Base-by-base conservation (phyloP, 2,329 filamentous ascomycete species). In the Hypoxylon sp. region DNA sequence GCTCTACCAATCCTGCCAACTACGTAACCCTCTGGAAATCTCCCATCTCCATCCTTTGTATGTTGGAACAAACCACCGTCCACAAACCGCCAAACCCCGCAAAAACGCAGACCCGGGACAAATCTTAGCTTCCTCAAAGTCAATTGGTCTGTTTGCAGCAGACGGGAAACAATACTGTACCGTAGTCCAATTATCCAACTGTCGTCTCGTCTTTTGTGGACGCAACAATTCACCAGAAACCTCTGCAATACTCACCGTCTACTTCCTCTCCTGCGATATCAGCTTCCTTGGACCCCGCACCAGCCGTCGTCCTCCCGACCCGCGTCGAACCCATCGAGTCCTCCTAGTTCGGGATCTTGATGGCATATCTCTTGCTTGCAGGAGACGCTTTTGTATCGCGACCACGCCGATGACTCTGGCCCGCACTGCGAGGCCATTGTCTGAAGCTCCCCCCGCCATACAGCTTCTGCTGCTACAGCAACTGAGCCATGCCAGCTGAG, bases 331-430 rank as follows among this genome's bases (percentile, higher is more conserved):
- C 42, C 58, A 69, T 68, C 65, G 66, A 67, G 66, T 63, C 55
- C 64, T 68, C 55, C 23, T 58, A 59, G 55, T 63, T 68, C 60
- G 61, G 67, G 68, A 71, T 72, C 77, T 81, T 82, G 75, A 83
- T 83, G 81, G 81, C 82, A 78, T 76, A 78, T 77, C 75, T 72
- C 73, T 76, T 78, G 77, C 74, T 75, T 73, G 76, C 77, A 77
- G 75, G 75, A 75, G 65, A 71, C 66, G 67, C 67, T 62, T 65
- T 62, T 69, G 77, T 78, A 81, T 81, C 79, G 81, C 82, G 80
- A 84, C 79, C 78, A 81, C 81, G 80, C 82, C 84, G 82, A 84
- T 79, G 83, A 83, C 81, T 75, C 73, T 78, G 76, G 81, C 79
- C 80, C 82, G 72, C 65, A 31, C 63, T 62, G 74, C 77, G 79